Conservation (phyloP, 192 early-diverging fungal species). For the Radiomyces spectabilis region DNA sequence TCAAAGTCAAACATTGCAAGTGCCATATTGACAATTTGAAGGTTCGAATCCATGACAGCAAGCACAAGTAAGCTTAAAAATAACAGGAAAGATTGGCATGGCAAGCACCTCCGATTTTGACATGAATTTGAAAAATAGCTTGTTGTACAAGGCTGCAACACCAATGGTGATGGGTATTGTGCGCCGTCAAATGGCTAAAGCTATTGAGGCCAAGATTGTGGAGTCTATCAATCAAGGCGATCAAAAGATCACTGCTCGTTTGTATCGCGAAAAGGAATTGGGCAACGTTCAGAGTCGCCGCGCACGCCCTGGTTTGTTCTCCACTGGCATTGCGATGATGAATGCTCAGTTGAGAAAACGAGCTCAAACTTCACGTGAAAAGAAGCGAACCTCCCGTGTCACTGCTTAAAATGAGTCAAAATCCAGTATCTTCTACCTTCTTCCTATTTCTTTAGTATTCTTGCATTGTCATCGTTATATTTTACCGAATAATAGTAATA, state of each 20-base stretch:
- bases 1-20: conserved; percentile 24
- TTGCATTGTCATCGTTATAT: too few relatives aligned
- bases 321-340: conserved; percentile 1
- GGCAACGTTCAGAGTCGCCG: not conserved
- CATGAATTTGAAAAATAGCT: too few relatives aligned
- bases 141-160: conserved; percentile 20
- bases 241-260: not conserved
- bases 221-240: conserved; percentile 22
- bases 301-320: conserved; percentile 4
- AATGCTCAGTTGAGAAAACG: not conserved
- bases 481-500: too few relatives aligned
- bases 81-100: not conserved
- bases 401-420: too few relatives aligned
- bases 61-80: not conserved
- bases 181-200: conserved; percentile 26
- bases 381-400: too few relatives aligned
- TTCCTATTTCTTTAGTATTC: too few relatives aligned
- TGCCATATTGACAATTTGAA: conserved; percentile 15
- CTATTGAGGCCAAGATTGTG: conserved; percentile 26
- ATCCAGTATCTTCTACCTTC: too few relatives aligned
- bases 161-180: conserved; percentile 29
- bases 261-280: not conserved
- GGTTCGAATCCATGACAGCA: conserved; percentile 1
- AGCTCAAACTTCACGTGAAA: too few relatives aligned
- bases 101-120: not conserved